phyloP scores from a whole-genome alignment of 495 filamentous ascomycete species.

The Hypoxylon fragiforme region DNA sequence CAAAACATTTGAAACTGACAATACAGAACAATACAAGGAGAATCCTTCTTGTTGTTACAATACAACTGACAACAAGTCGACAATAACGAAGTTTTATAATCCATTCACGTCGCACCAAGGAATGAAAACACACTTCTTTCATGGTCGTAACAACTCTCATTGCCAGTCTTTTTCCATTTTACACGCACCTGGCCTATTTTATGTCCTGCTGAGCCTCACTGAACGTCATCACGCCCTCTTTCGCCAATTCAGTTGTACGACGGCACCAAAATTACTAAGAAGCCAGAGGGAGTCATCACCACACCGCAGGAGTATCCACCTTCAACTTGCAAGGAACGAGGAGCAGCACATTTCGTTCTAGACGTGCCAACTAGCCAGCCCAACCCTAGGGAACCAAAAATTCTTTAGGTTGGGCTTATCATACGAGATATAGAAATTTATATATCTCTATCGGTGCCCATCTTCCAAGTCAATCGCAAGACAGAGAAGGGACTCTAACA shows the following conservation, averaged over 20 bases:
- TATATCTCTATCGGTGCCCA: slow-evolving; percentile 7
- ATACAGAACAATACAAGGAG: no score
- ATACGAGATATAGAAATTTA: slow-evolving; percentile 19
- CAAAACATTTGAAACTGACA: no score
- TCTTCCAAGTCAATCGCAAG: slow-evolving; percentile 19
- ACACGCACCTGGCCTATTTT: neutral
- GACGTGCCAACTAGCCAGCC: slow-evolving; percentile 24
- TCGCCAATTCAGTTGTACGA: slow-evolving; percentile 27
- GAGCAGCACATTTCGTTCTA: slow-evolving; percentile 9
- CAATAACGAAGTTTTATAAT: no score
- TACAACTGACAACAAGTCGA: no score
- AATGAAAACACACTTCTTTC: slow-evolving; percentile 14
- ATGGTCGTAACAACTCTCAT: slow-evolving; percentile 23
- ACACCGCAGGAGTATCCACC: slow-evolving; percentile 32
- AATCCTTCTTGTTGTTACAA: no score
- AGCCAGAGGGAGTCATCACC: slow-evolving; percentile 32
- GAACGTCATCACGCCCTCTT: slow-evolving; percentile 30
- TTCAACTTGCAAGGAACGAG: slow-evolving; percentile 23
- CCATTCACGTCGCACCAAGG: slow-evolving; percentile 31
- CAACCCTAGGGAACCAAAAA: slow-evolving; percentile 12
- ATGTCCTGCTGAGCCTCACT: slow-evolving; percentile 34
- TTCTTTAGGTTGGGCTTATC: slow-evolving; percentile 4
- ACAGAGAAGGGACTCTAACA: neutral
- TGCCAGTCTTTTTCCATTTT: slow-evolving; percentile 10
- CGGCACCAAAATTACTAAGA: slow-evolving; percentile 33